phyloP scores from a whole-genome alignment of 2,329 filamentous ascomycete species.

The Chrysoporthe cubensis region DNA sequence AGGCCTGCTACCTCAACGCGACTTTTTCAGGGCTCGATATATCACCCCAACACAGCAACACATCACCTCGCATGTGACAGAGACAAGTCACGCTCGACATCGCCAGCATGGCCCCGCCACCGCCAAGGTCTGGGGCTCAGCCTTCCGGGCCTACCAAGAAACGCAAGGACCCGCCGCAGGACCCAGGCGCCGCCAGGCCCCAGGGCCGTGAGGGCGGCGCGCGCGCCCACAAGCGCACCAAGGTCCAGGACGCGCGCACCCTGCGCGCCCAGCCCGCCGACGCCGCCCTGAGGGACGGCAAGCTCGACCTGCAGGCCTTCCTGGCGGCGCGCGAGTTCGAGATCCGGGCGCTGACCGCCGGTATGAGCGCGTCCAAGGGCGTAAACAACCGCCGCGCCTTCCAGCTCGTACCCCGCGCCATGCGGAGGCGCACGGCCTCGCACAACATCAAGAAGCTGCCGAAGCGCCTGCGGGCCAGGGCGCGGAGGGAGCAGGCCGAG shows the following conservation, averaged over 20 bases:
- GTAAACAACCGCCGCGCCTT: slow-evolving; percentile 74
- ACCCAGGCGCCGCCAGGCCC: slow-evolving; percentile 26
- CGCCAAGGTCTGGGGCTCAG: slow-evolving; percentile 22
- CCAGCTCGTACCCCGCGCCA: slow-evolving; percentile 82
- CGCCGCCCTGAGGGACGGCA: slow-evolving; percentile 66
- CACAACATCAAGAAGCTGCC: slow-evolving; percentile 94
- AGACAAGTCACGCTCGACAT: background rate
- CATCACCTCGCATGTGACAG: background rate
- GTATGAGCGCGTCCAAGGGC: slow-evolving; percentile 74
- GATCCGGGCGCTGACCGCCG: slow-evolving; percentile 81
- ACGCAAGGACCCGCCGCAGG: slow-evolving; percentile 31
- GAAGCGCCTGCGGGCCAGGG: slow-evolving; percentile 71
- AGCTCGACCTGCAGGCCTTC: slow-evolving; percentile 84
- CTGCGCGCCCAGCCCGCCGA: slow-evolving; percentile 57
- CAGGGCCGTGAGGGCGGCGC: slow-evolving; percentile 33
- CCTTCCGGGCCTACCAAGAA: slow-evolving; percentile 29
- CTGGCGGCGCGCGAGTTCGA: slow-evolving; percentile 86
- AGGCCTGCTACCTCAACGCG: background rate
- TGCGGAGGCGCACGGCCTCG: slow-evolving; percentile 87
- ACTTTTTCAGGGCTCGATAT: background rate
- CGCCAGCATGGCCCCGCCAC: slow-evolving; percentile 31
- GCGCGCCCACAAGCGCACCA: slow-evolving; percentile 48
- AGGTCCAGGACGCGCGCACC: slow-evolving; percentile 50
- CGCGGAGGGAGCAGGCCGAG: slow-evolving; percentile 75
- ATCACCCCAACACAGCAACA: slow-evolving; percentile 3